These are phyloP conservation scores for Eutypa lata DNA, from an alignment of 2,329 filamentous ascomycete genomes.

Conservation along the genomic window DNA sequence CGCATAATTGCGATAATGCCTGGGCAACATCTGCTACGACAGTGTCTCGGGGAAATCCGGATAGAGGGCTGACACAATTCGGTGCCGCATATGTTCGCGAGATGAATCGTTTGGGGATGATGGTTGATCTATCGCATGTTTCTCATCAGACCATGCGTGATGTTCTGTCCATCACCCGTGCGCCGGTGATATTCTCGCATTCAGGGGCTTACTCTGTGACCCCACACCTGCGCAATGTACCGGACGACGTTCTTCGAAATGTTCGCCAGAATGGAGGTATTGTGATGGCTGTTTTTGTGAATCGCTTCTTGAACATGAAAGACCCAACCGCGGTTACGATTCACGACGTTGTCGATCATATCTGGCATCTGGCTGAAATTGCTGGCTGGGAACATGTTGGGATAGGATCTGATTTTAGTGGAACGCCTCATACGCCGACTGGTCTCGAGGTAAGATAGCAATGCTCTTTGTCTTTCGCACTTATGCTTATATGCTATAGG, in stretches of 20 bases:
- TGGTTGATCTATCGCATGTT: slow-evolving; percentile 30
- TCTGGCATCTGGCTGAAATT: slow-evolving; percentile 24
- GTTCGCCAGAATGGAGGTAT: slow-evolving; percentile 36
- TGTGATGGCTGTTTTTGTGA: slow-evolving; percentile 38
- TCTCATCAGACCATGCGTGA: slow-evolving; percentile 29
- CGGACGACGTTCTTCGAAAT: slow-evolving; percentile 34
- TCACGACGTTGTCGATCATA: slow-evolving; percentile 34
- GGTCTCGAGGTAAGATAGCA: slow-evolving; percentile 22
- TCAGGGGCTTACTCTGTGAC: slow-evolving; percentile 23
- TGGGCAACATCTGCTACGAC: slow-evolving; percentile 29
- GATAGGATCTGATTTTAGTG: slow-evolving; percentile 34
- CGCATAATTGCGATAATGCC: slow-evolving; percentile 32
- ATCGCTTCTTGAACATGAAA: slow-evolving; percentile 30
- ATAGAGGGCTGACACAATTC: slow-evolving; percentile 21
- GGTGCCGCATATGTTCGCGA: slow-evolving; percentile 27
- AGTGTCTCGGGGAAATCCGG: slow-evolving; percentile 19
- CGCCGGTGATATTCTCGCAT: slow-evolving; percentile 32
- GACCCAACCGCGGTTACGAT: slow-evolving; percentile 28
- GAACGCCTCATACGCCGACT: slow-evolving; percentile 25
- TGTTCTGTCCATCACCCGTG: slow-evolving; percentile 21
- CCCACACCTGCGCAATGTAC: slow-evolving; percentile 35
- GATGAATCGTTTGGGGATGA: slow-evolving; percentile 36
- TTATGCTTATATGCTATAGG: slow-evolving; percentile 10
- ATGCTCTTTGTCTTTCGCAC: background rate
- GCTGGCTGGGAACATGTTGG: slow-evolving; percentile 36